Conservation (phyloP, 306 rosid genomes). For the Pterocarpus santalinus region DNA sequence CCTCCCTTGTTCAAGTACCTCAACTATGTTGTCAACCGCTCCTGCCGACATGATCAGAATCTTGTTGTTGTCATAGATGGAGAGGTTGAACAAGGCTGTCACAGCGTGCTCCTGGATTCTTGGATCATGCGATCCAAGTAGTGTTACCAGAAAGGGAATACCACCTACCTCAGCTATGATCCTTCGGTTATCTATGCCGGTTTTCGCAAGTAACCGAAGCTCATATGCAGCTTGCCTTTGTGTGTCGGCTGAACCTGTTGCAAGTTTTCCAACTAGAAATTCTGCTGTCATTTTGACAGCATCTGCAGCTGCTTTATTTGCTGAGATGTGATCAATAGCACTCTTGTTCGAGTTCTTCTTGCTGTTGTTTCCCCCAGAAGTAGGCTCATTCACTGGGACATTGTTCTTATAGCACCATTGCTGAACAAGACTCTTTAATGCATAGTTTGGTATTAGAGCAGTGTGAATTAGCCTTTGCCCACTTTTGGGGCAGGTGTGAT, state of each 20-base stretch:
- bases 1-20: slow-evolving; percentile 77
- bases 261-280: slow-evolving; percentile 91
- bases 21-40: slow-evolving; percentile 76
- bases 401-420: slow-evolving; percentile 86
- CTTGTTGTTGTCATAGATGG: slow-evolving; percentile 87
- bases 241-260: slow-evolving; percentile 85
- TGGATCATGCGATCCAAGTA: slow-evolving; percentile 73
- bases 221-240: slow-evolving; percentile 95
- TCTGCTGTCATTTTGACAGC: slow-evolving; percentile 94
- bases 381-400: slow-evolving; percentile 52
- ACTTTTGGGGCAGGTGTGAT: slow-evolving; percentile 90
- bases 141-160: slow-evolving; percentile 80
- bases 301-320: slow-evolving; percentile 70
- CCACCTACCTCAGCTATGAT: slow-evolving; percentile 94
- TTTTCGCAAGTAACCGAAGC: slow-evolving; percentile 82
- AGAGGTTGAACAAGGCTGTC: slow-evolving; percentile 87
- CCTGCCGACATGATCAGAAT: slow-evolving; percentile 84
- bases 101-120: slow-evolving; percentile 90
- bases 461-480: slow-evolving; percentile 89
- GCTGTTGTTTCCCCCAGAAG: slow-evolving; percentile 54
- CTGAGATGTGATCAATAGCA: slow-evolving; percentile 76
- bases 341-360: slow-evolving; percentile 46
- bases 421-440: slow-evolving; percentile 82
- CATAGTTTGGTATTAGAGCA: slow-evolving; percentile 90
- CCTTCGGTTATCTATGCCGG: slow-evolving; percentile 79